These are phyloP conservation scores for Chalaropsis thielavioides DNA, from an alignment of 2,329 filamentous ascomycete species.

Conservation along the genomic window DNA sequence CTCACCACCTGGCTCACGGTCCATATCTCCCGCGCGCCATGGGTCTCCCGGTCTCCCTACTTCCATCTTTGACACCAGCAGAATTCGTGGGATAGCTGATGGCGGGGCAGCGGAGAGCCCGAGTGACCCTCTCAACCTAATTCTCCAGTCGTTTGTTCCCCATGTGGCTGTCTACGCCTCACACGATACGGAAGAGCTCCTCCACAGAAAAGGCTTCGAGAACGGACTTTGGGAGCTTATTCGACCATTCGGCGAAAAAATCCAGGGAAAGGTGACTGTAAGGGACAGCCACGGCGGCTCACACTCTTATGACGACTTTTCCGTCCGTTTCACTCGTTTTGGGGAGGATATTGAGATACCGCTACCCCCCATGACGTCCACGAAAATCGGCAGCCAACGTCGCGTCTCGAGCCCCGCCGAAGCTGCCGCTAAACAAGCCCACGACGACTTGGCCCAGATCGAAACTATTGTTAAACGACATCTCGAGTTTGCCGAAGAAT, in stretches of 20 bases:
- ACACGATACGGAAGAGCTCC: constrained; percentile 65
- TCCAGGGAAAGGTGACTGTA: constrained; percentile 78
- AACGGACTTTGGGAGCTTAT: constrained; percentile 73
- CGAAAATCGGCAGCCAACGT: constrained; percentile 10
- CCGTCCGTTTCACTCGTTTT: constrained; percentile 68
- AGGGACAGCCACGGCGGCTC: constrained; percentile 80
- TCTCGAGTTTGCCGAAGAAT: constrained; percentile 57
- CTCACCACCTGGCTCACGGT: constrained; percentile 52
- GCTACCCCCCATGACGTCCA: constrained; percentile 26
- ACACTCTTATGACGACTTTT: constrained; percentile 75
- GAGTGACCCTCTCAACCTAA: constrained; percentile 46
- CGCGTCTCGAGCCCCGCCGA: constrained; percentile 11
- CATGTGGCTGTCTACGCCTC: constrained; percentile 82
- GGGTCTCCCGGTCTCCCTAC: constrained; percentile 40
- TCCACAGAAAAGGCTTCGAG: constrained; percentile 69
- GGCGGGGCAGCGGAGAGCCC: constrained; percentile 32
- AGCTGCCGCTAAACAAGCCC: constrained; percentile 16
- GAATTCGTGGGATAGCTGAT: constrained; percentile 23
- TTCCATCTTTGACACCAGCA: constrained; percentile 40
- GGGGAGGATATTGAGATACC: constrained; percentile 42
- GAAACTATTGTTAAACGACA: constrained; percentile 72
- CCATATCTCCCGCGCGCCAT: constrained; percentile 50
- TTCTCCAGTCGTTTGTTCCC: constrained; percentile 76
- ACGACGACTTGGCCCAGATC: constrained; percentile 42
- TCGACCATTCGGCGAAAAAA: constrained; percentile 76